Percentiles rank a stretch among this genome's conserved stretches.
Conservation (phyloP, 2,329 filamentous ascomycete genomes). For the Capronia coronata region DNA sequence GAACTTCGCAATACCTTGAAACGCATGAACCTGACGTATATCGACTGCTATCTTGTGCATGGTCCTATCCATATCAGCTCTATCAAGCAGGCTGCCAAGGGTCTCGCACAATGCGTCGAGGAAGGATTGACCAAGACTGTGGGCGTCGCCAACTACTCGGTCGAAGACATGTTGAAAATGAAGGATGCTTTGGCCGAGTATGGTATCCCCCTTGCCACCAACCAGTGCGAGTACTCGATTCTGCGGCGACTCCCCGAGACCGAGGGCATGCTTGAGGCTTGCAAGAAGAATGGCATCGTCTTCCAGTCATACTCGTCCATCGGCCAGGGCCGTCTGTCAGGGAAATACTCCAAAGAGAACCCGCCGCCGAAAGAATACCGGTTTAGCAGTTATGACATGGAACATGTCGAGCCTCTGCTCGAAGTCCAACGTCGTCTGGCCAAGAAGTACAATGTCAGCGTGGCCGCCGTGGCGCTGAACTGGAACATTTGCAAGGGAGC, state of each 20-base stretch:
- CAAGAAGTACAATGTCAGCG: slow-evolving; percentile 32
- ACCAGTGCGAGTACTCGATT: slow-evolving; percentile 43
- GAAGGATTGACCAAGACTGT: slow-evolving; percentile 38
- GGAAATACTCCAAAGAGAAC: slow-evolving; percentile 38
- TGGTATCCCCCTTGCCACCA: slow-evolving; percentile 38
- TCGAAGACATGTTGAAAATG: slow-evolving; percentile 40
- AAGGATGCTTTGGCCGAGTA: slow-evolving; percentile 37
- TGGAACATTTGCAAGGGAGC: slow-evolving; percentile 42
- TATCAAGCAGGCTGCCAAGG: slow-evolving; percentile 38
- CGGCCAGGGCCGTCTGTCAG: slow-evolving; percentile 37
- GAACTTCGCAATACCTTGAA: slow-evolving; percentile 36
- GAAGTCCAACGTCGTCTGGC: slow-evolving; percentile 35
- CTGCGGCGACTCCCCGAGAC: slow-evolving; percentile 40
- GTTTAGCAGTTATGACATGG: slow-evolving; percentile 42
- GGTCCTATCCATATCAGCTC: slow-evolving; percentile 40
- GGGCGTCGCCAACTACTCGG: slow-evolving; percentile 42
- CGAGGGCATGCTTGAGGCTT: slow-evolving; percentile 37
- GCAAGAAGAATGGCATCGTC: slow-evolving; percentile 38
- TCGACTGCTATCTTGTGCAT: slow-evolving; percentile 42
- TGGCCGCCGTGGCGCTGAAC: slow-evolving; percentile 41
- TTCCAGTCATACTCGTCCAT: slow-evolving; percentile 41
- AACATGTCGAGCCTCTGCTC: slow-evolving; percentile 38
- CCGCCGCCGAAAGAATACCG: slow-evolving; percentile 35
- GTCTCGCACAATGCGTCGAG: slow-evolving; percentile 41
- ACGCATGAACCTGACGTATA: slow-evolving; percentile 37